phyloP scores from a whole-genome alignment of 1,284 basidiomycete species.

The Hemileia vastatrix region DNA sequence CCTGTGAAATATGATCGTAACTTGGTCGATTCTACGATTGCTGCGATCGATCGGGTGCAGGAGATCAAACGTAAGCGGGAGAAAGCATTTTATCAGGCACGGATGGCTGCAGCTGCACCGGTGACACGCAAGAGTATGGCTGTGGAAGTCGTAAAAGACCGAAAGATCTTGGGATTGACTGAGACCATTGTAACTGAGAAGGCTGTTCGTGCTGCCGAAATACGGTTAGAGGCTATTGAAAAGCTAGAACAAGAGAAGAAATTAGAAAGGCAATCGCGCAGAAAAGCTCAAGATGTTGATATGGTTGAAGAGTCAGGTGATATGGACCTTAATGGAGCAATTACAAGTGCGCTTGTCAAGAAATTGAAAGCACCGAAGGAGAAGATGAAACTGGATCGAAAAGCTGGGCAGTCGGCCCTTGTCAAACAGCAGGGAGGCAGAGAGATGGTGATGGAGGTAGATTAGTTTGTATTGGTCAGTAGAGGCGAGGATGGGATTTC shows the following conservation, averaged over 20 bases:
- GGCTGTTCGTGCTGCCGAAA: conserved; percentile 18
- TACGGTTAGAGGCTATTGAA: conserved; percentile 4
- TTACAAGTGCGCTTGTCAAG: too few relatives aligned
- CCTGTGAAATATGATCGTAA: conserved; percentile 97
- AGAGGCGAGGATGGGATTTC: too few relatives aligned
- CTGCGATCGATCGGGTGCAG: conserved; percentile 89
- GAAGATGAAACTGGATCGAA: too few relatives aligned
- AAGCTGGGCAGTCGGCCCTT: too few relatives aligned
- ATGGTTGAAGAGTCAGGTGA: too few relatives aligned
- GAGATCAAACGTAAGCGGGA: conserved; percentile 89
- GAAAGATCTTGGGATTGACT: conserved; percentile 14
- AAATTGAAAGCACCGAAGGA: too few relatives aligned
- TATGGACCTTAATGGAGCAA: too few relatives aligned
- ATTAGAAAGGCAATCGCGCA: neutral
- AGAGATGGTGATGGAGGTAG: too few relatives aligned
- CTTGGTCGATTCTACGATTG: conserved; percentile 82
- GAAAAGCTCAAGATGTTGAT: too few relatives aligned
- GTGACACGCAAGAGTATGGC: conserved; percentile 21
- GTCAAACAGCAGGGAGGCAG: too few relatives aligned
- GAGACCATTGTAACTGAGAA: conserved; percentile 20
- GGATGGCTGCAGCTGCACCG: conserved; percentile 19
- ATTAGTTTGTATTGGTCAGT: too few relatives aligned
- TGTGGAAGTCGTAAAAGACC: conserved; percentile 18
- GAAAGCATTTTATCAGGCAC: conserved; percentile 63
- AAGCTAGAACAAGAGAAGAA: conserved; percentile 10